A percentile compares a stretch with the other conserved stretches of the same genome.
These are phyloP conservation scores for Cucurbita moschata DNA, from an alignment of 306 rosid species.

Conservation along the genomic window DNA sequence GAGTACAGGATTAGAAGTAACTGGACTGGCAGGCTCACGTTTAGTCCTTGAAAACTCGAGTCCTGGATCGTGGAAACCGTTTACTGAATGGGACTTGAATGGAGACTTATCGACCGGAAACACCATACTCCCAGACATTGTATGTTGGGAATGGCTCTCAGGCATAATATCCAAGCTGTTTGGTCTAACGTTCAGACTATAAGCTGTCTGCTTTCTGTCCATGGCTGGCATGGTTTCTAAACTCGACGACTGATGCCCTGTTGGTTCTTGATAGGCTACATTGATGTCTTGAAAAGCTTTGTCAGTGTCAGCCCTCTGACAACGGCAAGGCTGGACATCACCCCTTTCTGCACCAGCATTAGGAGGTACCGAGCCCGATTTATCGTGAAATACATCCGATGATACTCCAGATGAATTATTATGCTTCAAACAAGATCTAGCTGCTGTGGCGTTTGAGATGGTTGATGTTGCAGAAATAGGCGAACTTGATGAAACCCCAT, in stretches of 20 bases:
- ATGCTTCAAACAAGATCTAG: conserved; percentile 14
- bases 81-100: background rate
- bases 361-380: conserved; percentile 6
- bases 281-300: conserved; percentile 21
- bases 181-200: conserved; percentile 12
- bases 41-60: conserved; percentile 11
- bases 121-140: background rate
- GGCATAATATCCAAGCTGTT: conserved; percentile 13
- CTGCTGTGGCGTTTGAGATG: conserved; percentile 24
- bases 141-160: conserved; percentile 10
- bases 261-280: conserved; percentile 25
- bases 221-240: conserved; percentile 13
- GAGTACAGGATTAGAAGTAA: conserved; percentile 35
- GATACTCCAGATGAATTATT: conserved; percentile 14
- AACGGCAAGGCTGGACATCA: conserved; percentile 36
- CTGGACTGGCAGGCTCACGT: conserved; percentile 29
- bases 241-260: conserved; percentile 19
- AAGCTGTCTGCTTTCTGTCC: conserved; percentile 18
- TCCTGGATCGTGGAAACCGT: conserved; percentile 12
- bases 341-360: conserved; percentile 23
- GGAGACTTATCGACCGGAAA: background rate
- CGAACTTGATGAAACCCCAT: conserved; percentile 40
- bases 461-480: conserved; percentile 39
- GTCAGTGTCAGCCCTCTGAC: conserved; percentile 37
- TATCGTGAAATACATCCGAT: conserved; percentile 16